Evolutionary conservation across 805 yeast species (phyloP).

Genomic region (Myxozyma vanderwaltii): DNA sequence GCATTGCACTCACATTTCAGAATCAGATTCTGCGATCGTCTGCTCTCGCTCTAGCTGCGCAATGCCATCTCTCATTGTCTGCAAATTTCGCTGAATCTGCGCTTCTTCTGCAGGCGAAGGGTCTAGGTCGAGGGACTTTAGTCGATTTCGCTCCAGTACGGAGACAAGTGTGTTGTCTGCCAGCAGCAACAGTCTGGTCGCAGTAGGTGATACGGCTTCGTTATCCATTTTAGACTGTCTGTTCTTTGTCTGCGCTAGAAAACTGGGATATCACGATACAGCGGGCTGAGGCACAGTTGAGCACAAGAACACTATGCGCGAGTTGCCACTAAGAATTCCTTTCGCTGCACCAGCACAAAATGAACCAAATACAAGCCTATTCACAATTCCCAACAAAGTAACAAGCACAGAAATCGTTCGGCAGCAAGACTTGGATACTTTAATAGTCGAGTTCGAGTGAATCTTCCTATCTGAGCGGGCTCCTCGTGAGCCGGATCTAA

Average conservation of each 20-base stretch:
- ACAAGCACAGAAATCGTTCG: too few relatives aligned
- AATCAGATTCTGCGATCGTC: slow-evolving; percentile 20
- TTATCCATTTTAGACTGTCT: not conserved
- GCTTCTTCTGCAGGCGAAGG: slow-evolving; percentile 39
- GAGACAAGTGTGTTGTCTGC: slow-evolving; percentile 41
- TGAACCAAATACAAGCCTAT: too few relatives aligned
- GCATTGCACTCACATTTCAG: slow-evolving; percentile 19
- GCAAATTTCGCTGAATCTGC: slow-evolving; percentile 37
- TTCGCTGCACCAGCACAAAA: too few relatives aligned
- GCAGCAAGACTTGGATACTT: too few relatives aligned
- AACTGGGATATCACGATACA: too few relatives aligned
- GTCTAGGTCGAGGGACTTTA: slow-evolving; percentile 37
- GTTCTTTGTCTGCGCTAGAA: too few relatives aligned
- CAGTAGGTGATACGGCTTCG: slow-evolving; percentile 3
- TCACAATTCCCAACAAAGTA: too few relatives aligned
- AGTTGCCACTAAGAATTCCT: too few relatives aligned
- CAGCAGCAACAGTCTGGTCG: slow-evolving; percentile 33
- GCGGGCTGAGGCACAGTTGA: too few relatives aligned
- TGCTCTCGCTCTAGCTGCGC: slow-evolving; percentile 36
- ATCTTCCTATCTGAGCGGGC: too few relatives aligned
- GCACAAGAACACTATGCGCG: too few relatives aligned
- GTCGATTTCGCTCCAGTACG: slow-evolving; percentile 41
- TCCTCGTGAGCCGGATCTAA: not conserved
- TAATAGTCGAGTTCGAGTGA: too few relatives aligned
- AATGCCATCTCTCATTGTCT: slow-evolving; percentile 37